phyloP scores from a whole-genome alignment of 1,284 basidiomycete species.

The Malassezia caprae region DNA sequence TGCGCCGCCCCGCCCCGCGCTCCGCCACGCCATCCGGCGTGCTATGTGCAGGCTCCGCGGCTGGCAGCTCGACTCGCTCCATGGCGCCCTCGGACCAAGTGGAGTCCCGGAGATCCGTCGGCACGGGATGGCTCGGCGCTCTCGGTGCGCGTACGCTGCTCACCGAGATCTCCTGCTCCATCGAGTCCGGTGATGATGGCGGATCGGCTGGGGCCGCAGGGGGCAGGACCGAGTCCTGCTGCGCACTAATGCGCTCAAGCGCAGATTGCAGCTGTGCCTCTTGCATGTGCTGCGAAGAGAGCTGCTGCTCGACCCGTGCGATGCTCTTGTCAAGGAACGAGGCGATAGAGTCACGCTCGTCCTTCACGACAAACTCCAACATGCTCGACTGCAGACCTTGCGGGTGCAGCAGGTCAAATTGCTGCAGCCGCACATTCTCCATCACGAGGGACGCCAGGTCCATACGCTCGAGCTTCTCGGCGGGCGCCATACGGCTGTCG shows the following conservation, averaged over 20 bases:
- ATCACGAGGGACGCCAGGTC: slow-evolving; percentile 34
- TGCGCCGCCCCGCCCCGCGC: background rate
- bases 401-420: slow-evolving; percentile 37
- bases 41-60: background rate
- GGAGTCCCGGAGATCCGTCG: background rate
- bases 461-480: slow-evolving; percentile 35
- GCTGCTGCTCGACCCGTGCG: slow-evolving; percentile 21
- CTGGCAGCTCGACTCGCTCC: background rate
- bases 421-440: slow-evolving; percentile 33
- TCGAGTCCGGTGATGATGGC: slow-evolving; percentile 1
- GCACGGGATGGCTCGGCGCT: too few relatives aligned
- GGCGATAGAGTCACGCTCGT: slow-evolving; percentile 35
- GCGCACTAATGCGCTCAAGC: slow-evolving; percentile 21
- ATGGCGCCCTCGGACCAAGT: background rate
- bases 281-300: slow-evolving; percentile 29
- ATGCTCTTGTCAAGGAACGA: slow-evolving; percentile 30
- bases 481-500: slow-evolving; percentile 23
- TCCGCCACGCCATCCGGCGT: background rate
- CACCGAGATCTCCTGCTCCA: background rate
- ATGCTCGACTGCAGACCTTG: slow-evolving; percentile 34
- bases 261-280: slow-evolving; percentile 26
- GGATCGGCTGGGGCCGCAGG: background rate
- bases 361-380: slow-evolving; percentile 43
- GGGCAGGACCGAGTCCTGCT: background rate
- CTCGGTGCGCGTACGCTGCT: background rate